Conservation (phyloP, 768 basidiomycete genomes). For the Psilocybe subaeruginosa region DNA sequence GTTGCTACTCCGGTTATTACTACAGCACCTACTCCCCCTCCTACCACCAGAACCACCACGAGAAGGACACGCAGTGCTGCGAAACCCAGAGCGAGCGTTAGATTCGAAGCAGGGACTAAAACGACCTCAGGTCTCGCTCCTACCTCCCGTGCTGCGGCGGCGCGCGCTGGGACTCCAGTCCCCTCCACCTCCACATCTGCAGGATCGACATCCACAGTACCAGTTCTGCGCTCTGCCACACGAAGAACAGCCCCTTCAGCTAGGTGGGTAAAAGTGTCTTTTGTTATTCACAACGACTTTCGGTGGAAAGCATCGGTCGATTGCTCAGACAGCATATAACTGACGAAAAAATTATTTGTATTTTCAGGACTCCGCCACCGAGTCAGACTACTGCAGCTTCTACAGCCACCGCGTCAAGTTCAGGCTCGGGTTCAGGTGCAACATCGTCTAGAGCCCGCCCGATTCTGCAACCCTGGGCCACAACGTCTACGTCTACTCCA, state of each 20-base stretch:
- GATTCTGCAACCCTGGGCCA: no score
- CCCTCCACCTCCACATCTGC: background rate
- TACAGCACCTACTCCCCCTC: background rate
- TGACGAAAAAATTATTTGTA: background rate
- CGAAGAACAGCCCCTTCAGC: background rate
- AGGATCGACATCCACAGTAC: background rate
- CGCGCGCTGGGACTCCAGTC: background rate
- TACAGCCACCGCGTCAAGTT: background rate
- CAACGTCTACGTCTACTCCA: background rate
- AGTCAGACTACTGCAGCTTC: background rate
- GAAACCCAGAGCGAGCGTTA: background rate
- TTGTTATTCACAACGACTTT: no score
- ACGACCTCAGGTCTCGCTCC: background rate
- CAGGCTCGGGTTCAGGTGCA: background rate
- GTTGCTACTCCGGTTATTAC: background rate
- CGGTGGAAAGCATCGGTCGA: no score
- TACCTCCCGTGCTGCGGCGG: background rate
- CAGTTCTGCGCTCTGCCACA: background rate
- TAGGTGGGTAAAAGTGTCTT: background rate
- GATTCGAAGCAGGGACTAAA: background rate
- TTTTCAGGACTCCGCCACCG: background rate
- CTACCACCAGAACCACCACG: background rate
- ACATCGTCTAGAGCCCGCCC: background rate
- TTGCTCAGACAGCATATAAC: background rate
- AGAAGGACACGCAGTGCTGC: background rate